Evolutionary conservation across 2,329 filamentous ascomycete genomes (phyloP), one percentile per base, ranked within the genome.

Genomic region (Botrytis pseudocinerea): DNA sequence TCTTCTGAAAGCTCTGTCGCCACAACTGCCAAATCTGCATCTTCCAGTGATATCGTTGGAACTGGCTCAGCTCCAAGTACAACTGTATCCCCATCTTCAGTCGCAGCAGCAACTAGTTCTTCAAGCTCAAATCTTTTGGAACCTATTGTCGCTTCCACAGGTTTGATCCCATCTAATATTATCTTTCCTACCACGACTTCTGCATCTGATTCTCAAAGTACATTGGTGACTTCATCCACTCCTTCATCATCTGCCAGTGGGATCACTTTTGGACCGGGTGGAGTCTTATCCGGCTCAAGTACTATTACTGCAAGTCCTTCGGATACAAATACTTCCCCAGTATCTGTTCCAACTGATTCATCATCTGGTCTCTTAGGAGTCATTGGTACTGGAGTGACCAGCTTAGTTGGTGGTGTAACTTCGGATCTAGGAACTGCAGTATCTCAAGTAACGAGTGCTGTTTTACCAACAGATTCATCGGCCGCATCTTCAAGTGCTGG

Each of bases 191-290:
- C 75, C 22, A 32, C 46, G 8, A 66, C 59, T 40, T 48, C 74
- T 7, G 35, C 44, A 6, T 70, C 48, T 25, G 44, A 57, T 61
- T 28, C 62, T n/a, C 48, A 65, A 54, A 25, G 61, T 25, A n/a
- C 72, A 9, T 42, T 70, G 14, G 32, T 65, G 28, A 70, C 70
- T 22, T 63, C 74, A 12, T 62, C 75, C 2, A 70, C 74, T 44
- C n/a, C 64, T 65, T 72, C 70, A 38, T 76, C 76, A 28, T 73
- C 66, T 35, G 62, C 51, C 28, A 74, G 75, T 72, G 79, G 73
- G 40, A 80, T 80, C 61, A 77, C 77, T 12, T 79, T 80, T 72
- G 76, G 76, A 18, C 79, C 79, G 35, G 77, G 78, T 66, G 79
- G 79, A 73, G 73, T 81, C 57, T 54, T 80, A n/a, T 76, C 75